A percentile compares a stretch with the other conserved stretches of the same genome.
Evolutionary conservation across 306 rosid species (phyloP).

Genomic region (Malus asiatica): DNA sequence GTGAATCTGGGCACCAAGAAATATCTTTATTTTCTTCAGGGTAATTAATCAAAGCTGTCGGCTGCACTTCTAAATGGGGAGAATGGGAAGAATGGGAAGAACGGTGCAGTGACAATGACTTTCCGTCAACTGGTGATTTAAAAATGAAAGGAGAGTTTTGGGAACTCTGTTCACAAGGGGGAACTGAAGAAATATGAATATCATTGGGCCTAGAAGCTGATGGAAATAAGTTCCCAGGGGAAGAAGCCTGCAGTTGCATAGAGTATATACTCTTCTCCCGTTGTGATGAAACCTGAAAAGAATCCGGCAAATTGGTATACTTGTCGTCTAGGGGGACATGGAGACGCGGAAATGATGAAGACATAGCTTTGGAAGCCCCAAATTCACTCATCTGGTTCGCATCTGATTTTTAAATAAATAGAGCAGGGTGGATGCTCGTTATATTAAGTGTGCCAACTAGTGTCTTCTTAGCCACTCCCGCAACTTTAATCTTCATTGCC

Average conservation of each 20-base stretch:
- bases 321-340: conserved; percentile 29
- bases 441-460: conserved; percentile 2
- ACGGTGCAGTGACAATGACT: conserved; percentile 22
- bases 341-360: conserved; percentile 48
- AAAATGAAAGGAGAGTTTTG: conserved; percentile 40
- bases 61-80: conserved; percentile 28
- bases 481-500: conserved; percentile 14
- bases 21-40: conserved; percentile 35
- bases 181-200: conserved; percentile 22
- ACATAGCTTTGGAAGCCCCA: conserved; percentile 37
- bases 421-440: conserved; percentile 25
- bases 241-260: conserved; percentile 31
- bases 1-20: conserved; percentile 60
- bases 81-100: conserved; percentile 13
- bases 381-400: conserved; percentile 44
- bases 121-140: conserved; percentile 31
- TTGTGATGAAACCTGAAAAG: conserved; percentile 42
- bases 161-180: conserved; percentile 35
- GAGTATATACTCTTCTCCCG: conserved; percentile 33
- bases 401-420: conserved; percentile 47
- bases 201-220: conserved; percentile 31
- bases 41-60: conserved; percentile 31
- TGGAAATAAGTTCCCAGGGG: conserved; percentile 33
- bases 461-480: conserved; percentile 7
- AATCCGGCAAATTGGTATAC: conserved; percentile 36